Conservation (phyloP, 169 alveolate genomes). For the Eimeria falciformis region DNA sequence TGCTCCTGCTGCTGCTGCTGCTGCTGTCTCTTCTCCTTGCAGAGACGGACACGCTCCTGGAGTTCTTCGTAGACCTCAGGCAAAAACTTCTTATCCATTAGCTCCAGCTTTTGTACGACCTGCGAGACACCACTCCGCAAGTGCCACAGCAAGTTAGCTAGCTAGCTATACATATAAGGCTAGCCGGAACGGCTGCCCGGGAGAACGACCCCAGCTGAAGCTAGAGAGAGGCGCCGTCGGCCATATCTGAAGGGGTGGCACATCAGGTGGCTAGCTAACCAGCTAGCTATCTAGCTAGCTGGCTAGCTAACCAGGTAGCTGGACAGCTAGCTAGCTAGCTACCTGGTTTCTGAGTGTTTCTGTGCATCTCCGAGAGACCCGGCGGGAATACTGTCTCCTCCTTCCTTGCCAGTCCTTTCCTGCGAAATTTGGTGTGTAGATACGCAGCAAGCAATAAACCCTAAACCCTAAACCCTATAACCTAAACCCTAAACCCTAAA, state of each 20-base stretch:
- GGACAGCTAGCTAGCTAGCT: neutral
- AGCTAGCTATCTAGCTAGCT: neutral
- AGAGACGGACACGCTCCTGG: neutral
- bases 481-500: conserved; percentile 40
- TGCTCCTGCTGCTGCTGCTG: conserved; percentile 38
- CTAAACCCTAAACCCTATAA: neutral
- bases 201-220: too few relatives aligned
- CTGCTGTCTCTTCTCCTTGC: conserved; percentile 24
- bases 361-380: neutral
- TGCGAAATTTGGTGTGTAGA: neutral
- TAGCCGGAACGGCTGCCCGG: too few relatives aligned
- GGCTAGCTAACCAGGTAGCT: neutral
- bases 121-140: neutral
- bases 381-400: neutral
- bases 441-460: neutral
- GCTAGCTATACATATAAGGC: conserved; percentile 14
- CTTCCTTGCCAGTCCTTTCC: neutral
- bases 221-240: too few relatives aligned
- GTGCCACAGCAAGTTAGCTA: neutral
- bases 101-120: neutral
- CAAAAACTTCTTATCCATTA: neutral
- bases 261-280: neutral
- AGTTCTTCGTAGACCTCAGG: conserved; percentile 13
- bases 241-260: neutral
- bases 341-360: neutral